These are phyloP conservation scores for Mortierella polycephala DNA, from an alignment of 371 early-diverging fungal species.

Conservation along the genomic window DNA sequence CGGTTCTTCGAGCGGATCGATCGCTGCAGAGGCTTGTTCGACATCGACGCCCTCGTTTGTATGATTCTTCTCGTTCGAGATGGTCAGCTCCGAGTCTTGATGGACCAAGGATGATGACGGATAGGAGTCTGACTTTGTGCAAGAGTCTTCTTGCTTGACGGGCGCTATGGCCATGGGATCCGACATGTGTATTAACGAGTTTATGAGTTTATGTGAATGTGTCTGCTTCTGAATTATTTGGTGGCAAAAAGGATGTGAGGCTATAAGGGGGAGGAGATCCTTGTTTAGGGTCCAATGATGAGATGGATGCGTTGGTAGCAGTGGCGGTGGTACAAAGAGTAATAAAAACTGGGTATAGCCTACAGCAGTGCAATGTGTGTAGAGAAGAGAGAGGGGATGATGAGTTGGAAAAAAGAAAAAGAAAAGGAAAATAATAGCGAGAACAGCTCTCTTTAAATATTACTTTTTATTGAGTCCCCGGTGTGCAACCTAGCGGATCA, in stretches of 20 bases:
- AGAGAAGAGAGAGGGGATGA: not conserved
- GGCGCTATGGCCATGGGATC: not conserved
- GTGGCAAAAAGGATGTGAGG: not conserved
- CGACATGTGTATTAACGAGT: slow-evolving; percentile 3
- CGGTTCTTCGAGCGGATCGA: slow-evolving; percentile 12
- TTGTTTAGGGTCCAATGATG: no score
- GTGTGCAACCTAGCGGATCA: no score
- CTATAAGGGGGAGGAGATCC: not conserved
- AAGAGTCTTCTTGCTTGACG: not conserved
- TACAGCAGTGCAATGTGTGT: not conserved
- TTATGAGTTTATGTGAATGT: not conserved
- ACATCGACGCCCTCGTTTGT: slow-evolving; percentile 7
- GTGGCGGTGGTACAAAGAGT: not conserved
- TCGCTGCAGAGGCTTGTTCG: slow-evolving; percentile 8
- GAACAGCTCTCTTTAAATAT: not conserved
- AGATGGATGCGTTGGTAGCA: no score
- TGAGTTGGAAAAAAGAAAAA: slow-evolving; percentile 5
- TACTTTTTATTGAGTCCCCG: not conserved
- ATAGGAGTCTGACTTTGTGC: not conserved
- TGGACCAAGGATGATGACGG: slow-evolving; percentile 3
- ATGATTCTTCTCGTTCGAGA: slow-evolving; percentile 7
- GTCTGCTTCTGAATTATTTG: not conserved
- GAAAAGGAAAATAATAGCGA: not conserved
- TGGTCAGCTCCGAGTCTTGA: slow-evolving; percentile 23
- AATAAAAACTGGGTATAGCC: no score